Conservation (phyloP, 2,329 filamentous ascomycete species). For the Hypoxylon sp. region DNA sequence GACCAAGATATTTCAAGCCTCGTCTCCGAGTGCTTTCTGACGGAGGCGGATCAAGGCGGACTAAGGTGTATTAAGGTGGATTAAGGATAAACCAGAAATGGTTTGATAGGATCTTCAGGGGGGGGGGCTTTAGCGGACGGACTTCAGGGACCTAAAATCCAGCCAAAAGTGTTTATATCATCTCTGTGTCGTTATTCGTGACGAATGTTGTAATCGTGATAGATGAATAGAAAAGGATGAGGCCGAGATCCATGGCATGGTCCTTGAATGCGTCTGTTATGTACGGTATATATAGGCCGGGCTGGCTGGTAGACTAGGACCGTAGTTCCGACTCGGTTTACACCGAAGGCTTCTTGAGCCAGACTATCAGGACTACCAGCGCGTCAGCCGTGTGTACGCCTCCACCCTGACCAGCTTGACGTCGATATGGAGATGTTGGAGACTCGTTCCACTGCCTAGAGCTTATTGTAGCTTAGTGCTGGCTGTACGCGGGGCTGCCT, state of each 20-base stretch:
- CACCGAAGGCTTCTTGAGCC: neutral
- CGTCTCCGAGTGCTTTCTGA: constrained; percentile 1
- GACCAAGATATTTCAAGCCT: constrained; percentile 11
- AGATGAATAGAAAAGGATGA: too few species aligned
- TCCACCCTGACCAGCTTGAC: too few species aligned
- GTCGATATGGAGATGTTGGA: too few species aligned
- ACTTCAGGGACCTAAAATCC: constrained; percentile 8
- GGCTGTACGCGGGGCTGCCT: constrained; percentile 17
- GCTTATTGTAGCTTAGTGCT: neutral
- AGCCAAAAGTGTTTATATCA: constrained; percentile 24
- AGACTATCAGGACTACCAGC: neutral
- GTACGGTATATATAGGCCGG: too few species aligned
- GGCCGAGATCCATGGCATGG: too few species aligned
- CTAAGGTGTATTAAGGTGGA: too few species aligned
- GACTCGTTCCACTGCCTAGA: neutral
- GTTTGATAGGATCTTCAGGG: constrained; percentile 15
- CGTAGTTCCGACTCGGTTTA: too few species aligned
- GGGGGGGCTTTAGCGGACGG: too few species aligned
- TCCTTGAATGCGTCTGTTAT: too few species aligned
- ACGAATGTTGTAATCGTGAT: neutral
- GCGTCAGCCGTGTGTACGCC: too few species aligned
- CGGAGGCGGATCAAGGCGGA: constrained; percentile 26
- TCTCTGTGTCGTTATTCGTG: neutral
- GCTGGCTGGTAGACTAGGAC: too few species aligned
- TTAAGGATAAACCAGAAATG: constrained; percentile 29